Base-by-base conservation (phyloP, 1,139 yeast species). In the Blastobotrys illinoisensis region DNA sequence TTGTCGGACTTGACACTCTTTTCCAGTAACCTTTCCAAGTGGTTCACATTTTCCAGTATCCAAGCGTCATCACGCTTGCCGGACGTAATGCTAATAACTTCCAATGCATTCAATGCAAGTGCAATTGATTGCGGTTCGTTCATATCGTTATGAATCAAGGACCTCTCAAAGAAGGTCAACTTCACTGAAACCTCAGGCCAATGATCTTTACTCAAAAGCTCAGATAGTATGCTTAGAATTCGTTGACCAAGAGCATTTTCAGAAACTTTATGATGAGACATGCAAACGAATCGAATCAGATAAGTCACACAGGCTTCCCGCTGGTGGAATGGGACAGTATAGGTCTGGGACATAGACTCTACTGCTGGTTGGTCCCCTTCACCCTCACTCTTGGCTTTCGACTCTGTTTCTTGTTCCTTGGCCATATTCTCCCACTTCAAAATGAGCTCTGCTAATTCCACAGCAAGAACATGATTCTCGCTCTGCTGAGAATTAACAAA, bases 231-330 rank as follows among this genome's bases (percentile, higher is more conserved):
- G 11, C 83, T 85, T 54, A 95, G 71, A 0, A 96, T 93, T 54
- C 89, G 81, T 59, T 85, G 85, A 6, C 97, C 95, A 13, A 89
- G 74, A 56, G 87, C 90, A 64, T 85, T 85, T 60, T 90, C 97
- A 0, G 93, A 81, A 0, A 93, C 93, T 60, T 95, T 79, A 58
- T 87, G 91, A 2, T 90, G 90, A 55, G 91, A 84, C 49, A 90
- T 84, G 69, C 98, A 91, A 44, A 91, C 86, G 63, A 88, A 90
- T 54, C 98, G 77, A 49, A 93, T 87, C 64, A 95, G 76, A 67
- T 88, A 91, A 0, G 96, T 90, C n/a, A 90, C 85, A 67, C 95
- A 89, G 0, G 97, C 89, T 68, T 91, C 98, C 48, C 95, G 77
- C 66, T 88, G 91, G 20, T 86, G 82, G 59, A 86, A 79, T 1